phyloP scores from a whole-genome alignment of 371 early-diverging fungal genomes.

The Blakeslea trispora region DNA sequence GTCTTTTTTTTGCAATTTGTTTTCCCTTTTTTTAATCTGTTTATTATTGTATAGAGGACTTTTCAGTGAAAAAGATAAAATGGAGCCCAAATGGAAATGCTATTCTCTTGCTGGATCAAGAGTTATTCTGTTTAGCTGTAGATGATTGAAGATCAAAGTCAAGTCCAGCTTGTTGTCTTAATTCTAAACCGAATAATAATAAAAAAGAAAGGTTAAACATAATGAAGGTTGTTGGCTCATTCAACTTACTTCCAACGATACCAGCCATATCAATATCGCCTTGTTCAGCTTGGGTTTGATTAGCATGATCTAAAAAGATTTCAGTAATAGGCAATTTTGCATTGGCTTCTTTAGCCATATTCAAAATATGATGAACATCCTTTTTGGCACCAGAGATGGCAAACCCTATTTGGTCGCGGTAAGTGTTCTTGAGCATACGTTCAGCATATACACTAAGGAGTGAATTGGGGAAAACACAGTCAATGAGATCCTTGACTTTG shows the following conservation, averaged over 20 bases:
- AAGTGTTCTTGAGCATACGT: constrained; percentile 41
- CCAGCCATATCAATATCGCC: constrained; percentile 45
- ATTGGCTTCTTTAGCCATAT: constrained; percentile 31
- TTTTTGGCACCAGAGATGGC: constrained; percentile 35
- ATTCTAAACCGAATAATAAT: too few species aligned
- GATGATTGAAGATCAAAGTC: constrained; percentile 16
- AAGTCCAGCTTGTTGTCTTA: constrained; percentile 17
- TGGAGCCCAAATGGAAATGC: constrained; percentile 44
- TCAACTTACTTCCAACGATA: constrained; percentile 37
- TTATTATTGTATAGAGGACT: too few species aligned
- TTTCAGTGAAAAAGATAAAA: constrained; percentile 31
- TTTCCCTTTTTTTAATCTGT: too few species aligned
- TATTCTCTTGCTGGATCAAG: constrained; percentile 39
- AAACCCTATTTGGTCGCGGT: constrained; percentile 32
- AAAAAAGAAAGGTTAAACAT: too few species aligned
- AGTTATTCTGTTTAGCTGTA: constrained; percentile 38
- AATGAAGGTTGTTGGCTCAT: not conserved
- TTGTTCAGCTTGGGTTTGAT: constrained; percentile 19
- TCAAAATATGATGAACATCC: constrained; percentile 40
- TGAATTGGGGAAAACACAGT: constrained; percentile 53
- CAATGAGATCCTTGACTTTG: constrained; percentile 58
- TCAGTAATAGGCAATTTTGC: constrained; percentile 31
- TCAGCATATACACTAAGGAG: constrained; percentile 32
- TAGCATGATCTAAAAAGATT: constrained; percentile 29
- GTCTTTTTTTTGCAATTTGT: not conserved